Conservation (phyloP, 1,284 basidiomycete species). For the Cutaneotrichosporon curvatum region DNA sequence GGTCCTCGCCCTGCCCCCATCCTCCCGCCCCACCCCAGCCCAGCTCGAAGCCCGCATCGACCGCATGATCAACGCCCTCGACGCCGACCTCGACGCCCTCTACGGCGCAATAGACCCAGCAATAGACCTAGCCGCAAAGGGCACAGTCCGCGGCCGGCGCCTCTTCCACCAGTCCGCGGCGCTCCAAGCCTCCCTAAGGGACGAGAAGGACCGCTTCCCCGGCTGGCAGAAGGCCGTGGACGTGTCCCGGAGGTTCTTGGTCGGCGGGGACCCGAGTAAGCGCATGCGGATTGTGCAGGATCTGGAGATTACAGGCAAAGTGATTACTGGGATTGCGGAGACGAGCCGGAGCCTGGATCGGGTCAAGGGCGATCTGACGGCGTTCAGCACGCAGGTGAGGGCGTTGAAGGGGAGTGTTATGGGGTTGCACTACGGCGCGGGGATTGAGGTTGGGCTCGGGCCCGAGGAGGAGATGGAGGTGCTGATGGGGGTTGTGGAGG, state of each 20-base stretch:
- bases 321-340: conserved; percentile 24
- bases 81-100: conserved; percentile 25
- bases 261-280: conserved; percentile 34
- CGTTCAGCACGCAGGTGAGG: conserved; percentile 35
- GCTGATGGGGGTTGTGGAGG: conserved; percentile 9
- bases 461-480: conserved; percentile 33
- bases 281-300: conserved; percentile 28
- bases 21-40: neutral
- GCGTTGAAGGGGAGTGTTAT: conserved; percentile 36
- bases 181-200: conserved; percentile 7
- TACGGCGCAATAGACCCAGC: conserved; percentile 9
- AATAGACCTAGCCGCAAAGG: neutral
- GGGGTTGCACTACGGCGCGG: conserved; percentile 37
- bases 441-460: conserved; percentile 20
- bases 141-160: conserved; percentile 2
- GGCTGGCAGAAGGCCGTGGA: conserved; percentile 32
- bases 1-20: conserved; percentile 21
- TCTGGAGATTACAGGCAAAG: conserved; percentile 24
- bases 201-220: conserved; percentile 26
- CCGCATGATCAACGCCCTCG: conserved; percentile 29
- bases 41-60: conserved; percentile 26
- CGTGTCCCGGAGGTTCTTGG: conserved; percentile 25
- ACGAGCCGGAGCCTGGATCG: conserved; percentile 25
- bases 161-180: conserved; percentile 9
- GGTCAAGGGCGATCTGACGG: conserved; percentile 23